Evolutionary conservation across 768 basidiomycete species (phyloP), one percentile per base, ranked within the genome.

Genomic region (Coprinopsis strossmayeri): DNA sequence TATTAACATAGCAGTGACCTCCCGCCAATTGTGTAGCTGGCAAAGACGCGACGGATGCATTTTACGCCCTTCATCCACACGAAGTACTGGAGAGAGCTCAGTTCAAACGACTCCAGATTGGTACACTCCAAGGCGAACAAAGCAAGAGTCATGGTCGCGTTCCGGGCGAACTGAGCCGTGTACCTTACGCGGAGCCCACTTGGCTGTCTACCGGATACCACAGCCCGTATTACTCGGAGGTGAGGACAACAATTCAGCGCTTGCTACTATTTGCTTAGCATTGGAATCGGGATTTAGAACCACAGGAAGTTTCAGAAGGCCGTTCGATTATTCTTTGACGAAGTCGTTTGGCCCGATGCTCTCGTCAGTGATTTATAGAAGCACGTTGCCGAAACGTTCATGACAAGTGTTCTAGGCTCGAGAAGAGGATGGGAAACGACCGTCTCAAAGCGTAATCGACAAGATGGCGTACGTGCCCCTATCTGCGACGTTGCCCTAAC

Each of bases 111-210:
- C 73, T 93, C 11, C 75, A 80, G 51, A 79, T 94, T 49, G 92
- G 91, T n/a, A 69, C 64, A 11, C 71, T 94, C 48, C 69, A 74
- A 42, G 89, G 81, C 39, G 74, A 87, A 67, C 64, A 76, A 57
- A 72, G 73, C 18, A 61, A 70, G 49, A 77, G 91, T 38, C 59
- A 70, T 42, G 62, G 70, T 24, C 74, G 70, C 17, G 62, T 67
- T 15, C 59, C 67, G 4, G 91, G 89, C 13, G 75, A 73, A 45
- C 56, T 87, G 43, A 88, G 85, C 54, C 67, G 69, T 34, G 84
- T 95, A 0, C 93, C 94, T 0, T 95, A 93, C 63, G 90, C 81
- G 0, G 93, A 96, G 61, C 87, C 93, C 3, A 84, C 81, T 2
- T 95, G 91, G 88, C 65, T 93, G 45, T 69, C 74, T 15, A 51